Base-by-base conservation (phyloP, 768 basidiomycete species). In the Crepidotus variabilis region DNA sequence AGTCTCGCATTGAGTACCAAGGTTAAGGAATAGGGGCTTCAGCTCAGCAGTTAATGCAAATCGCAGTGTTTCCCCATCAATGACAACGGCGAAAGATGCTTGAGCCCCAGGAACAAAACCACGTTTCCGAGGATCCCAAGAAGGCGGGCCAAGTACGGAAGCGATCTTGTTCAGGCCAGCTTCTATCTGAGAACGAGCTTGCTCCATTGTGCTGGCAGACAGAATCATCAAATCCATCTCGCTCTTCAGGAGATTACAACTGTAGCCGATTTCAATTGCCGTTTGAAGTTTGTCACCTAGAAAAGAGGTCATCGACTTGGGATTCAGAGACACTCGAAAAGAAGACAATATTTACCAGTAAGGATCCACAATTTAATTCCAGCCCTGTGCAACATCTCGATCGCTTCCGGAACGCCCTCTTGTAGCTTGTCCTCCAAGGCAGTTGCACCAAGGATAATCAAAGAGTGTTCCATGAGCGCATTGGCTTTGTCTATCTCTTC, bases 301-400 rank as follows among this genome's bases (percentile, higher is more conserved):
- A 28, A 28, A 32, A 13, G 9, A 1, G 20, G 22, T 9, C 9
- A 28, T 52, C 2, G 46, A 21, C 16, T 34, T n/a, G n/a, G 36
- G 39, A 23, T 51, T 47, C 18, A 52, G 34, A 47, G 20, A 22
- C 10, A 39, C 49, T 51, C 48, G 36, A 52, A 43, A 54, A 47
- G 45, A 21, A 45, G 52, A 34, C 33, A 69, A 73, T n/a, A n/a
- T n/a, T 34, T 55, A 89, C 91, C 94, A 34, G 96, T 98, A 50
- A 98, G 74, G 69, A 98, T 96, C 96, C 96, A 99, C 1, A 99
- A 71, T 72, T 98, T 99, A 76, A 99, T 97, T 11, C 96, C 96
- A 1, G 96, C 96, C 24, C 82, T 77, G 65, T 97, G 94, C 16
- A 99, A 77, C 54, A 81, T 87, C 62, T 93, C 94, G 61, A 99